A percentile compares a stretch with the other conserved stretches of the same genome.
phyloP scores from a whole-genome alignment of 2,329 filamentous ascomycete genomes.

The Scolecobasidium constrictum region DNA sequence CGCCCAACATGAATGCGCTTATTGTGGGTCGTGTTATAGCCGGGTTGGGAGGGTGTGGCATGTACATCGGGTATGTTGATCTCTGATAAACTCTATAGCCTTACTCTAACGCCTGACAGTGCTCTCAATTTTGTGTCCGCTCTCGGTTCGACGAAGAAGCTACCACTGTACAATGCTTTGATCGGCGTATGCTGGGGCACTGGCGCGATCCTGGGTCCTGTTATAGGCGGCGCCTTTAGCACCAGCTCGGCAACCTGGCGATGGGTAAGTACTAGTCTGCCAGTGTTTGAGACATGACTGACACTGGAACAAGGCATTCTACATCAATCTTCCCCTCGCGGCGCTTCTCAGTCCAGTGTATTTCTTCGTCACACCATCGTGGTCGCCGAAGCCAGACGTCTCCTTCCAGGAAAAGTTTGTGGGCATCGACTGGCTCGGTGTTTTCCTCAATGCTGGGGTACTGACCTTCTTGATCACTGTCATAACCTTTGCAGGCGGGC shows the following conservation, averaged over 20 bases:
- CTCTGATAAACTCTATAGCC: constrained; percentile 4
- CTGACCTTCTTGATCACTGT: constrained; percentile 34
- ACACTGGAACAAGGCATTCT: constrained; percentile 30
- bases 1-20: constrained; percentile 17
- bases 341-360: constrained; percentile 32
- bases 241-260: constrained; percentile 18
- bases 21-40: constrained; percentile 21
- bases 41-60: constrained; percentile 20
- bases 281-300: background rate
- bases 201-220: constrained; percentile 19
- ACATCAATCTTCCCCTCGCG: constrained; percentile 43
- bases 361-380: constrained; percentile 32
- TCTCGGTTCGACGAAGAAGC: constrained; percentile 8
- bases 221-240: constrained; percentile 22
- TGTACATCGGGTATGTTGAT: constrained; percentile 18
- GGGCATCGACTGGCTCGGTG: constrained; percentile 11
- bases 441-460: constrained; percentile 17
- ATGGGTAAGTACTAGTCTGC: constrained; percentile 14
- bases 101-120: constrained; percentile 4
- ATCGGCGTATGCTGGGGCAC: constrained; percentile 16
- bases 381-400: constrained; percentile 13
- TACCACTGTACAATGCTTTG: constrained; percentile 10
- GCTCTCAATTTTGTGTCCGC: constrained; percentile 7
- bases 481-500: constrained; percentile 38
- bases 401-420: constrained; percentile 7